These are phyloP conservation scores for Rubia balearica DNA, from an alignment of 305 asterid genomes.

Conservation along the genomic window DNA sequence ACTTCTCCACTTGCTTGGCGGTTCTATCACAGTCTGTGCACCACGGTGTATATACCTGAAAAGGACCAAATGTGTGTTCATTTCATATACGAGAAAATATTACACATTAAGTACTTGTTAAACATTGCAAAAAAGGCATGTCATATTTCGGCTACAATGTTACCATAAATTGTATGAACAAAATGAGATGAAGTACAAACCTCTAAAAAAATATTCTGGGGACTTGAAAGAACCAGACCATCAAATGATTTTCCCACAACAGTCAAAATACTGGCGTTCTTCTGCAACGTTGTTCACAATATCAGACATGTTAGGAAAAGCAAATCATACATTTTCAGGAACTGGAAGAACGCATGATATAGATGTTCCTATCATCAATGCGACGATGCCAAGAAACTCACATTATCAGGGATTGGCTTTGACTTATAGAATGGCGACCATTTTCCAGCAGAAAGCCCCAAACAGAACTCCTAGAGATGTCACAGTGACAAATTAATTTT, in stretches of 20 bases:
- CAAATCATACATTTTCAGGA: not conserved
- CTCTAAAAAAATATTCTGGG: constrained; percentile 66
- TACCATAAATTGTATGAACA: not conserved
- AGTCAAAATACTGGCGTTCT: constrained; percentile 47
- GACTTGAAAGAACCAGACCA: constrained; percentile 52
- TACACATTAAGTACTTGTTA: not conserved
- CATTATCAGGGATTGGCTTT: constrained; percentile 68
- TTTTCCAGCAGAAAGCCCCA: constrained; percentile 45
- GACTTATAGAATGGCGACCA: constrained; percentile 67
- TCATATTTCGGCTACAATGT: not conserved
- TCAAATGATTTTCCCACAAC: constrained; percentile 87
- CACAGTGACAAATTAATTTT: constrained; percentile 14
- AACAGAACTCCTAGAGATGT: constrained; percentile 65
- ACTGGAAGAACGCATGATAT: not conserved
- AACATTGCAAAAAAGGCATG: not conserved
- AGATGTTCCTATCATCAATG: not conserved
- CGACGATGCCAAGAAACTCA: constrained; percentile 33
- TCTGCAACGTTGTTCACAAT: constrained; percentile 38
- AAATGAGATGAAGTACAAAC: constrained; percentile 26
- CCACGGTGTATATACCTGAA: constrained; percentile 90
- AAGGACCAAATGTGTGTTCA: not conserved
- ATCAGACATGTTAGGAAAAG: constrained; percentile 7
- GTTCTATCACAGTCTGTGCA: constrained; percentile 81
- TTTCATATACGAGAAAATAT: not conserved
- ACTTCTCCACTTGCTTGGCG: constrained; percentile 81